A percentile compares a stretch with the other conserved stretches of the same genome.
These are phyloP conservation scores for Asterella californica DNA, from an alignment of 225 moss, liverwort and hornwort species.

Conservation along the genomic window DNA sequence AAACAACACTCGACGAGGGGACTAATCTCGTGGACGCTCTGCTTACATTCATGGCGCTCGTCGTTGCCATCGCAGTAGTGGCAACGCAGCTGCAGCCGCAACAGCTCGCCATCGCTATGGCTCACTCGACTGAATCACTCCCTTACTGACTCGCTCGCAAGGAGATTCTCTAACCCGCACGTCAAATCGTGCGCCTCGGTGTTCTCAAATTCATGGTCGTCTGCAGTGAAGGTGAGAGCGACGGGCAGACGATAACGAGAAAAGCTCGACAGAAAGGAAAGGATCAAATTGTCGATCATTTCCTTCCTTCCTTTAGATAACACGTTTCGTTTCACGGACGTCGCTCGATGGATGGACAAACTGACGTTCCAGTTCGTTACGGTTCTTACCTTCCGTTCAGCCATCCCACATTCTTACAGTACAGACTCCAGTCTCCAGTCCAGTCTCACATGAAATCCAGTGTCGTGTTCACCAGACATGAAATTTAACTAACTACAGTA, in stretches of 20 bases:
- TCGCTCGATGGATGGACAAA: background rate
- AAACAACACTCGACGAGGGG: background rate
- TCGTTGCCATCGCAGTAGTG: background rate
- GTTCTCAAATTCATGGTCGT: background rate
- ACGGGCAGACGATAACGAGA: background rate
- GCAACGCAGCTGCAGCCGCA: background rate
- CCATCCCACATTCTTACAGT: too few species aligned
- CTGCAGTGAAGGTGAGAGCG: background rate
- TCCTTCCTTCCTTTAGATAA: slow-evolving; percentile 9
- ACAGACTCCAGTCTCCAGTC: too few species aligned
- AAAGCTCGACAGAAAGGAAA: background rate
- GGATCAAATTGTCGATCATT: slow-evolving; percentile 1
- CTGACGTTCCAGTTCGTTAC: background rate
- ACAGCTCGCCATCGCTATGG: slow-evolving; percentile 10
- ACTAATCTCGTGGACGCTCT: background rate
- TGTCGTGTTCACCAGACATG: too few species aligned
- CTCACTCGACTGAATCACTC: background rate
- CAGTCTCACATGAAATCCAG: too few species aligned
- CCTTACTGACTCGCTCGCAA: background rate
- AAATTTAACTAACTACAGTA: too few species aligned
- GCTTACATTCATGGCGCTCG: slow-evolving; percentile 6
- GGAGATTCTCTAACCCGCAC: background rate
- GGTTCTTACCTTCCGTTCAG: background rate
- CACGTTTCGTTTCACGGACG: background rate
- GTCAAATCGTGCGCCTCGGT: background rate